Evolutionary conservation across 2,329 filamentous ascomycete species (phyloP).

Genomic region (Cytospora schulzeri): DNA sequence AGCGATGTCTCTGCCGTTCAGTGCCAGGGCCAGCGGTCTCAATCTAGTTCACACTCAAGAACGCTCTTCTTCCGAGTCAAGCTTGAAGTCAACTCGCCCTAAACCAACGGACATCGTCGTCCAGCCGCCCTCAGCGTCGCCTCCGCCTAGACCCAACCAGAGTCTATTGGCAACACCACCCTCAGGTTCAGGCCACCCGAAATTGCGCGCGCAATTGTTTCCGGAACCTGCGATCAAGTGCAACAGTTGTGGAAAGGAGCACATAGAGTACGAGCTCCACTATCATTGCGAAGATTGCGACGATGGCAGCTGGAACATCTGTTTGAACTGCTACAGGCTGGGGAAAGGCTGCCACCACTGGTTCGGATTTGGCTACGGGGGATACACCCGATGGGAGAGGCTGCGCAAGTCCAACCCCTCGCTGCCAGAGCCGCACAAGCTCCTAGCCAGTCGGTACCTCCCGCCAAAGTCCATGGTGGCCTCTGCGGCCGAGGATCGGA

Average conservation of each 20-base stretch:
- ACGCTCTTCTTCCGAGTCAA: constrained; percentile 13
- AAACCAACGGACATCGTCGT: constrained; percentile 35
- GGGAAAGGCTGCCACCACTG: constrained; percentile 81
- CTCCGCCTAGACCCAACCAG: constrained; percentile 2
- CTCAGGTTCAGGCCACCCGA: constrained; percentile 41
- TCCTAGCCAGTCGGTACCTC: constrained; percentile 60
- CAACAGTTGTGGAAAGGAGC: constrained; percentile 65
- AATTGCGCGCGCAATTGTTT: constrained; percentile 54
- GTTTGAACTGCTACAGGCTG: constrained; percentile 75
- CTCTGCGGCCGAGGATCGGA: constrained; percentile 56
- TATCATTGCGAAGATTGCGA: constrained; percentile 78
- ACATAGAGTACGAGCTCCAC: constrained; percentile 85
- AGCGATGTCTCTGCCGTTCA: constrained; percentile 40
- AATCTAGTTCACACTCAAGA: constrained; percentile 29
- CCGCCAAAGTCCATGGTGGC: constrained; percentile 49
- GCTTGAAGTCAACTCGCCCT: constrained; percentile 8
- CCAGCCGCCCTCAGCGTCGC: constrained; percentile 22
- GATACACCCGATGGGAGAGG: constrained; percentile 67
- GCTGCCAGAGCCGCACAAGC: constrained; percentile 56
- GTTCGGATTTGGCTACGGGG: constrained; percentile 82
- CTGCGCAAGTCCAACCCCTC: constrained; percentile 43
- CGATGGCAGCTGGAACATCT: constrained; percentile 75
- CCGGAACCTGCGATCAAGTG: constrained; percentile 75
- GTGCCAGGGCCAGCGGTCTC: constrained; percentile 35
- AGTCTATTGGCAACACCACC: constrained; percentile 16